These are phyloP conservation scores for Echium plantagineum DNA, from an alignment of 257 asterid genomes.

Conservation along the genomic window DNA sequence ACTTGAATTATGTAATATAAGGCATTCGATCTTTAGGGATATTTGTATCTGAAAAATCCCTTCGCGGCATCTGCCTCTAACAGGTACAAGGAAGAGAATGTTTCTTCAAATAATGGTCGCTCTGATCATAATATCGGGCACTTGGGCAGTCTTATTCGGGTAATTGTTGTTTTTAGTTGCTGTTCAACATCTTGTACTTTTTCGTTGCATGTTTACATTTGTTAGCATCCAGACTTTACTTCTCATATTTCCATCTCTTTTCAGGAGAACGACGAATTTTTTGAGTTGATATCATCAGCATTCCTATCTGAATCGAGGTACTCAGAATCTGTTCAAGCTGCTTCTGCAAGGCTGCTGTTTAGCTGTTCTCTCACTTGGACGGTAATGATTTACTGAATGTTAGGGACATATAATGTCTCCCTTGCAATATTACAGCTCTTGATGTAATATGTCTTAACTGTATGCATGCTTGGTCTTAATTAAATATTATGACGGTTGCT, in stretches of 20 bases:
- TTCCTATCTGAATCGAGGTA: conserved; percentile 61
- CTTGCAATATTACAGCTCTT: no score
- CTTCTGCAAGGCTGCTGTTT: conserved; percentile 77
- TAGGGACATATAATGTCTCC: neutral
- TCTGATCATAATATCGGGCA: conserved; percentile 85
- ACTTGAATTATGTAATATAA: conserved; percentile 1
- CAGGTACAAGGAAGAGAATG: conserved; percentile 71
- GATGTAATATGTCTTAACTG: no score
- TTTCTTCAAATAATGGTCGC: conserved; percentile 56
- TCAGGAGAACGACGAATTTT: conserved; percentile 95
- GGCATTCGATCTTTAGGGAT: neutral
- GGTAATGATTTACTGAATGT: conserved; percentile 27
- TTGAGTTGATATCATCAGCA: conserved; percentile 70
- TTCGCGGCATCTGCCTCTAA: conserved; percentile 7
- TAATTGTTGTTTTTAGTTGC: conserved; percentile 13
- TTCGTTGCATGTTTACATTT: conserved; percentile 9
- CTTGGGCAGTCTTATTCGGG: conserved; percentile 86
- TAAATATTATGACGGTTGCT: no score
- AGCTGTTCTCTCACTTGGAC: conserved; percentile 86
- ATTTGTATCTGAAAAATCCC: neutral
- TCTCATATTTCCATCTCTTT: conserved; percentile 15
- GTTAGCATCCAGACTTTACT: conserved; percentile 1
- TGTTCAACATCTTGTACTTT: neutral
- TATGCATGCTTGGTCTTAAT: no score
- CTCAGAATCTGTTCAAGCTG: conserved; percentile 65